A percentile compares a stretch with the other conserved stretches of the same genome.
These are phyloP conservation scores for Triticum timopheevii DNA, from an alignment of 176 grass and related monocot genomes.

Conservation along the genomic window DNA sequence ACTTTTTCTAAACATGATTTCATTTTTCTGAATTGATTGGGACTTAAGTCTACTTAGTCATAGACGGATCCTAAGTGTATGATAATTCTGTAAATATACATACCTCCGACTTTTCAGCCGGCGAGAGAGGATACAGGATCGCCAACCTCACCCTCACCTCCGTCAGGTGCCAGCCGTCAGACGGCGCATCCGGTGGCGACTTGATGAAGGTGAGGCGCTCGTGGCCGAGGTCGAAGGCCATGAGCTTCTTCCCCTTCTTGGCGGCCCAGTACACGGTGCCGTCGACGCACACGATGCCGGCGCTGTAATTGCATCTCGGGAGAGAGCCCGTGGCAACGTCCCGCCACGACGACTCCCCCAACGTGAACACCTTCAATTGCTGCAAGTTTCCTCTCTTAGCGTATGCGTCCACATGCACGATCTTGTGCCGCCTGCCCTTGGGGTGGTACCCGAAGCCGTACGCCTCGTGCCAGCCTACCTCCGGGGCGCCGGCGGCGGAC, in stretches of 20 bases:
- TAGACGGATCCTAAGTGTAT: too few species aligned
- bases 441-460: slow-evolving; percentile 9
- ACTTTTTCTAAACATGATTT: too few species aligned
- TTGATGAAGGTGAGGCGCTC: background rate
- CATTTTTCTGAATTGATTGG: too few species aligned
- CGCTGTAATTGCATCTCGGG: background rate
- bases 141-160: background rate
- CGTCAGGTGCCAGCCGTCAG: background rate
- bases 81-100: too few species aligned
- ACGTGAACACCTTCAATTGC: background rate
- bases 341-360: background rate
- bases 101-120: too few species aligned
- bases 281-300: background rate
- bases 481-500: background rate
- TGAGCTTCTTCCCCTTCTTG: background rate
- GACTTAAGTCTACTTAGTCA: too few species aligned
- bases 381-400: background rate
- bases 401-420: background rate
- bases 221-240: background rate
- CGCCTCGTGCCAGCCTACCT: background rate
- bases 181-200: background rate
- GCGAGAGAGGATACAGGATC: background rate
- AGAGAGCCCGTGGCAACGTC: background rate
- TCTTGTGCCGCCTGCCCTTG: background rate
- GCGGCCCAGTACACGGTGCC: background rate